Evolutionary conservation across 2,329 filamentous ascomycete genomes (phyloP).

Genomic region (Aspergillus pseudoterreus): DNA sequence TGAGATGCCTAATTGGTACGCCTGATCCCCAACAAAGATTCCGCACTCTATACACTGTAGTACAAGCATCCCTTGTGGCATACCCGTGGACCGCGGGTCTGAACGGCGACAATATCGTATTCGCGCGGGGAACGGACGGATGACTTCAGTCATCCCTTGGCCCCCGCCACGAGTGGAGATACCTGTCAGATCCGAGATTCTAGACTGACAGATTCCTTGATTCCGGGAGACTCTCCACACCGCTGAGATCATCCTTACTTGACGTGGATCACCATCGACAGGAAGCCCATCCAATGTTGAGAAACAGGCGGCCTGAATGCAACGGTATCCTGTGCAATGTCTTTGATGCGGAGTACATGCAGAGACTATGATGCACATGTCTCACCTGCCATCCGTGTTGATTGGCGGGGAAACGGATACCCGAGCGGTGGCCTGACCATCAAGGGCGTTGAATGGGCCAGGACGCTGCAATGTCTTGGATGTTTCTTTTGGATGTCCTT

Average conservation of each 20-base stretch:
- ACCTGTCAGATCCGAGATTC: not conserved
- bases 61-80: not conserved
- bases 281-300: constrained; percentile 5
- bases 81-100: not conserved
- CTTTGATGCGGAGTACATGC: constrained; percentile 15
- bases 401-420: constrained; percentile 12
- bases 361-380: constrained; percentile 19
- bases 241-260: constrained; percentile 5
- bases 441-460: constrained; percentile 11
- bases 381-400: constrained; percentile 13
- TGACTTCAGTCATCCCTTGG: not conserved
- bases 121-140: not conserved
- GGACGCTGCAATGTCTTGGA: constrained; percentile 15
- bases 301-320: constrained; percentile 4
- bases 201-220: constrained; percentile 1
- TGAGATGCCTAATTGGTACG: too few relatives aligned
- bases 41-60: too few relatives aligned
- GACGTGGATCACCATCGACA: constrained; percentile 5
- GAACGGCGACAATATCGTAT: not conserved
- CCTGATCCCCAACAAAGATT: too few relatives aligned
- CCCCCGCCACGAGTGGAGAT: not conserved
- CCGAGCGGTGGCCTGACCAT: constrained; percentile 13
- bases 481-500: constrained; percentile 4
- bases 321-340: constrained; percentile 9
- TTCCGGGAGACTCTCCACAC: constrained; percentile 3